phyloP scores from a whole-genome alignment of 2,329 filamentous ascomycete species.

The Microsporum canis region DNA sequence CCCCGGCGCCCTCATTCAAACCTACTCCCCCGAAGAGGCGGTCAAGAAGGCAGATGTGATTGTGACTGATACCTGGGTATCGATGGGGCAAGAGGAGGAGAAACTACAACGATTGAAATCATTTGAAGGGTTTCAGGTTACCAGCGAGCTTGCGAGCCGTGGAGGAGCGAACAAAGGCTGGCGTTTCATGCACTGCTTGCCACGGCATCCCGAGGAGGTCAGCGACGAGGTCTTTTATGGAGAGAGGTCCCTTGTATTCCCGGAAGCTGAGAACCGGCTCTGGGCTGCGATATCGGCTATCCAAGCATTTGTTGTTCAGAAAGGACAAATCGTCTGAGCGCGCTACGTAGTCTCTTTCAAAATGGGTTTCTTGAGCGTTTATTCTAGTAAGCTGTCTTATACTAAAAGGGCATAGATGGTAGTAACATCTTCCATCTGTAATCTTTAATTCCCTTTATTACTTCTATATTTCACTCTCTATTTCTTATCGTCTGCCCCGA shows the following conservation, averaged over 20 bases:
- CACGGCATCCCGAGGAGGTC: constrained; percentile 85
- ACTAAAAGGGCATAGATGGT: not conserved
- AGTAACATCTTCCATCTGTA: not conserved
- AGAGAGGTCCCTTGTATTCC: constrained; percentile 73
- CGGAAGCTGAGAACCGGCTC: constrained; percentile 85
- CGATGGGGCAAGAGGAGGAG: constrained; percentile 94
- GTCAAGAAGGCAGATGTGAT: constrained; percentile 78
- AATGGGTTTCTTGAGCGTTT: not conserved
- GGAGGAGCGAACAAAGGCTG: constrained; percentile 80
- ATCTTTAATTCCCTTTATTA: not conserved
- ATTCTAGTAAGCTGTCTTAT: not conserved
- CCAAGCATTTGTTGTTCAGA: constrained; percentile 88
- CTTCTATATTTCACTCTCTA: not conserved
- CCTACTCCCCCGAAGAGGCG: constrained; percentile 68
- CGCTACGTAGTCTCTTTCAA: not conserved
- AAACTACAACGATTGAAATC: constrained; percentile 62
- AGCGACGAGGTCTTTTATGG: constrained; percentile 91
- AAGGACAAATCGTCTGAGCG: constrained; percentile 55
- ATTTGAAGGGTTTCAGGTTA: constrained; percentile 87
- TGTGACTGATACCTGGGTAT: constrained; percentile 96
- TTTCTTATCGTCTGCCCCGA: not conserved
- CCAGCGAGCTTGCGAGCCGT: constrained; percentile 66
- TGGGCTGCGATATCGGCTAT: constrained; percentile 82
- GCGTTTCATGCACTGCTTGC: constrained; percentile 98
- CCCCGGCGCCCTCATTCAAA: constrained; percentile 61